Conservation (phyloP, 441 rosid genomes). For the Erysimum cheiri region DNA sequence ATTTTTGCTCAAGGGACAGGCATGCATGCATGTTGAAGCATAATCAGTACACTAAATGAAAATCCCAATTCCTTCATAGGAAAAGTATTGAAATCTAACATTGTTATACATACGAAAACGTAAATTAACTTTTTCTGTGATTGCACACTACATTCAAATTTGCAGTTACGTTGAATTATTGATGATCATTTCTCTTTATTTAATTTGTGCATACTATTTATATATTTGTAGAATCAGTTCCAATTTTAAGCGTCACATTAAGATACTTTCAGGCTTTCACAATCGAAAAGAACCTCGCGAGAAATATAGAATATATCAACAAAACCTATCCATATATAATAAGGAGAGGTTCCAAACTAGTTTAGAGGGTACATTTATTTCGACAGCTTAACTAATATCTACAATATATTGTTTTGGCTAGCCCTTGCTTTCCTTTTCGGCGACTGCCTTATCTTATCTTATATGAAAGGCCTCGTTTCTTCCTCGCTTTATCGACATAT, state of each 20-base stretch:
- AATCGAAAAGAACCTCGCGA: neutral
- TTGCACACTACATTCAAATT: slow-evolving; percentile 18
- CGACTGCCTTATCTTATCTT: slow-evolving; percentile 34
- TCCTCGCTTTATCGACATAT: slow-evolving; percentile 24
- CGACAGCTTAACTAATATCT: slow-evolving; percentile 21
- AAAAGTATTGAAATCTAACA: slow-evolving; percentile 3
- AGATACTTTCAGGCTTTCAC: slow-evolving; percentile 17
- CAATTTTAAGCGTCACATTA: neutral
- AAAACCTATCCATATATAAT: slow-evolving; percentile 34
- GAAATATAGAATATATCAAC: neutral
- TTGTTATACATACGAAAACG: neutral
- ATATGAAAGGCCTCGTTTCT: slow-evolving; percentile 45
- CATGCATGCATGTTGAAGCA: slow-evolving; percentile 33
- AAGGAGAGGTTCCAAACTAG: slow-evolving; percentile 26
- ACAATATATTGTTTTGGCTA: slow-evolving; percentile 16
- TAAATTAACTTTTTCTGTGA: neutral
- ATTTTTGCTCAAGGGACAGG: neutral
- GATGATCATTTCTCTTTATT: neutral
- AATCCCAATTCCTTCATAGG: neutral
- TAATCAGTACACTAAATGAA: slow-evolving; percentile 6
- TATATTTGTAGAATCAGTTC: neutral
- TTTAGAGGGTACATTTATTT: slow-evolving; percentile 20
- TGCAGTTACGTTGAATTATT: neutral
- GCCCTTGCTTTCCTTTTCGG: slow-evolving; percentile 22
- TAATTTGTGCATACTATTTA: neutral